These are phyloP conservation scores for Diaporthe citriasiana DNA, from an alignment of 2,329 filamentous ascomycete species.

Conservation along the genomic window DNA sequence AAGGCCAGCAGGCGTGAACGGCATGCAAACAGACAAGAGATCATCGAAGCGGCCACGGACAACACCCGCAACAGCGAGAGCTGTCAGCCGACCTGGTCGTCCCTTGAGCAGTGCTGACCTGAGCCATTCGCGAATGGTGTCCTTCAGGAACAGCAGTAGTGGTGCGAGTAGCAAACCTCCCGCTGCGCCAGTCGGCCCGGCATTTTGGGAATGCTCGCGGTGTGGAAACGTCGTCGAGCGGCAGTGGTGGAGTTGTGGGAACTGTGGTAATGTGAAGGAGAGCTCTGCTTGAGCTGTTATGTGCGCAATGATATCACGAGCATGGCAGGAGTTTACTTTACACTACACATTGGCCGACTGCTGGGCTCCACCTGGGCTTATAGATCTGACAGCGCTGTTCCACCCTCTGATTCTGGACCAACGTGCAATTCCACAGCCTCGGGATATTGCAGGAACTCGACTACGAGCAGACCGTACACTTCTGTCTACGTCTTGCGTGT, in stretches of 20 bases:
- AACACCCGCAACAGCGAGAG: slow-evolving; percentile 25
- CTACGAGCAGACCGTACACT: background rate
- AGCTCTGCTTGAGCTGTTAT: slow-evolving; percentile 54
- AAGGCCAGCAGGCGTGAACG: slow-evolving; percentile 51
- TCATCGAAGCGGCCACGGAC: slow-evolving; percentile 35
- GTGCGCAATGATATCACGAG: slow-evolving; percentile 13
- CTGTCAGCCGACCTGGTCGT: slow-evolving; percentile 3
- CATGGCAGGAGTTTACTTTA: slow-evolving; percentile 2
- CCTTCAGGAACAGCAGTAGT: slow-evolving; percentile 41
- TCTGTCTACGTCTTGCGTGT: background rate
- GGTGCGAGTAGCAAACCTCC: slow-evolving; percentile 39
- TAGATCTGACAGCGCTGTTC: background rate
- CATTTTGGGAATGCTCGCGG: slow-evolving; percentile 65
- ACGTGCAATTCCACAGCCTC: background rate
- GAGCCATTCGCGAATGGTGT: slow-evolving; percentile 40
- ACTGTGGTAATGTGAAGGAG: slow-evolving; percentile 68
- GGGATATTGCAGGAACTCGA: background rate
- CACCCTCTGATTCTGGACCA: background rate
- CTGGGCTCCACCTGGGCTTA: background rate
- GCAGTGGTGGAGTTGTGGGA: slow-evolving; percentile 70
- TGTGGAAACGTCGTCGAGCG: slow-evolving; percentile 67
- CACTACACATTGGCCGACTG: background rate
- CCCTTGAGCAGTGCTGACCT: slow-evolving; percentile 32
- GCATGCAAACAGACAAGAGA: slow-evolving; percentile 39
- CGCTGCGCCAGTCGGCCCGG: slow-evolving; percentile 46